phyloP scores from a whole-genome alignment of 202 grass and related monocot species.

The Setaria italica region DNA sequence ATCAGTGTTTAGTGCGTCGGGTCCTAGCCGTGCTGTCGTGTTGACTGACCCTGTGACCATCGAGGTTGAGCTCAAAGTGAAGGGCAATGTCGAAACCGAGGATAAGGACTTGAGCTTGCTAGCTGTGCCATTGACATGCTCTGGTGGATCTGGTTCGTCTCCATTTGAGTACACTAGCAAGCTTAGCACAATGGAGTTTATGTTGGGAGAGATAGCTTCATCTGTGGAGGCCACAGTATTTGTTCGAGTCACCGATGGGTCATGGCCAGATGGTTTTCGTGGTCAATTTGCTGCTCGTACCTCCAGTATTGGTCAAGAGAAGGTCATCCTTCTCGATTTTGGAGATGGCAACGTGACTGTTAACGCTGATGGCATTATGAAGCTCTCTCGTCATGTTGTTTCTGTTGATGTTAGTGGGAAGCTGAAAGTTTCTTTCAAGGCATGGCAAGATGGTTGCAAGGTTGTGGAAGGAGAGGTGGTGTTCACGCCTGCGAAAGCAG shows the following conservation, averaged over 20 bases:
- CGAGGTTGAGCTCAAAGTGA: conserved; percentile 15
- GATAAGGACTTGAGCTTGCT: conserved; percentile 22
- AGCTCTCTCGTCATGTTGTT: conserved; percentile 6
- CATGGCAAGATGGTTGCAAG: neutral
- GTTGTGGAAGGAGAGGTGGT: neutral
- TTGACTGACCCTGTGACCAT: neutral
- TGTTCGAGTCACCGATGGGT: neutral
- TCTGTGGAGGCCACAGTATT: conserved; percentile 33
- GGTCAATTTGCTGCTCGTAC: conserved; percentile 8
- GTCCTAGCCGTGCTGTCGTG: neutral
- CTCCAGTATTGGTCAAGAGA: neutral
- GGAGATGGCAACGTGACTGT: neutral
- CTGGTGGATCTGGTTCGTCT: neutral
- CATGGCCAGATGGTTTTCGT: no score
- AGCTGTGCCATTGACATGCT: neutral
- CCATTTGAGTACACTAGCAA: conserved; percentile 2
- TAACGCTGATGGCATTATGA: neutral
- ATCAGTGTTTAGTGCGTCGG: conserved; percentile 3
- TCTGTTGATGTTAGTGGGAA: conserved; percentile 10
- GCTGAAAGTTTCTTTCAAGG: conserved; percentile 2
- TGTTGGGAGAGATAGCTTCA: neutral
- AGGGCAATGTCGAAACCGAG: neutral
- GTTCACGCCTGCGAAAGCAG: neutral
- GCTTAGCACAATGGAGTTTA: neutral
- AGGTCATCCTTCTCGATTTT: neutral